Conservation (phyloP, 768 basidiomycete genomes). For the Mycena haematopus region DNA sequence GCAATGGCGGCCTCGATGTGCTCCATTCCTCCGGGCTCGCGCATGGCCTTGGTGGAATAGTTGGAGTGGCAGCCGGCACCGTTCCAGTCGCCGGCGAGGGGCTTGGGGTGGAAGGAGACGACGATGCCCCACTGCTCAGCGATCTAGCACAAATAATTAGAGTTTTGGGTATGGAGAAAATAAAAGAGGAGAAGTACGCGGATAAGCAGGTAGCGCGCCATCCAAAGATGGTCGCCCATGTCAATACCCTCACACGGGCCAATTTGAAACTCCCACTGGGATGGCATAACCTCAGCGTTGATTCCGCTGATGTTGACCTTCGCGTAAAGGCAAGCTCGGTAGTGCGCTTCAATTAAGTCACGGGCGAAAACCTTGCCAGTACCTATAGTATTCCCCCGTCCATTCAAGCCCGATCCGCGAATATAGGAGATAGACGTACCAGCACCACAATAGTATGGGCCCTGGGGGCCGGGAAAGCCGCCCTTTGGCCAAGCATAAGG, state of each 20-base stretch:
- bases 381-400: conserved; percentile 58
- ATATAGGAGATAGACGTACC: conserved; percentile 57
- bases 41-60: conserved; percentile 94
- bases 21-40: conserved; percentile 93
- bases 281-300: conserved; percentile 99
- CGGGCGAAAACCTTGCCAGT: conserved; percentile 98
- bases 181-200: conserved; percentile 42
- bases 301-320: conserved; percentile 99
- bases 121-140: conserved; percentile 98
- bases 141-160: conserved; percentile 41
- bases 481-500: conserved; percentile 98
- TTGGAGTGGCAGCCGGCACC: conserved; percentile 99
- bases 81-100: conserved; percentile 97
- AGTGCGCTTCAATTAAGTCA: conserved; percentile 99
- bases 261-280: conserved; percentile 99
- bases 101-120: conserved; percentile 99
- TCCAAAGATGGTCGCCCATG: conserved; percentile 99
- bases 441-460: conserved; percentile 99
- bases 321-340: conserved; percentile 93
- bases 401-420: conserved; percentile 28
- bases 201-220: conserved; percentile 95
- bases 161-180: too few species aligned
- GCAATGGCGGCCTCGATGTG: conserved; percentile 91
- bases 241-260: conserved; percentile 97
- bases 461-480: conserved; percentile 99